These are phyloP conservation scores for Inonotus obliquus DNA, from an alignment of 1,284 basidiomycete species.

Conservation along the genomic window DNA sequence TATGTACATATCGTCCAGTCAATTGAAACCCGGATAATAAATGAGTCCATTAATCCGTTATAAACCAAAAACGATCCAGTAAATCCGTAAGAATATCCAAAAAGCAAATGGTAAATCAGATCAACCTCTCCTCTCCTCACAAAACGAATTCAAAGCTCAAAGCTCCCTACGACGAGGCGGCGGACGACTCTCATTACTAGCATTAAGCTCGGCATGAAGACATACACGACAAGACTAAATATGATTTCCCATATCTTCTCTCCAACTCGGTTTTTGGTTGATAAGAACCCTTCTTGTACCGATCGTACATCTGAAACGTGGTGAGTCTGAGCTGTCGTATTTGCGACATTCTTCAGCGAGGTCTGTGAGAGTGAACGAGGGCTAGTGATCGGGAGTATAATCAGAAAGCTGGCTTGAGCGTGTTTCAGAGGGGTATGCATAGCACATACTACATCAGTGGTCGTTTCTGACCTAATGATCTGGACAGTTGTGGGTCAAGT, in stretches of 20 bases:
- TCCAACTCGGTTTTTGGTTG: conserved; percentile 17
- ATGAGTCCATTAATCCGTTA: background rate
- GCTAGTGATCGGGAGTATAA: background rate
- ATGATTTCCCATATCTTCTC: conserved; percentile 17
- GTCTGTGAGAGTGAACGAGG: background rate
- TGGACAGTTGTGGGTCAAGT: background rate
- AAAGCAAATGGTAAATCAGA: too few relatives aligned
- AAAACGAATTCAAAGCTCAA: background rate
- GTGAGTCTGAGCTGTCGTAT: background rate
- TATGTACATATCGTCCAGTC: background rate
- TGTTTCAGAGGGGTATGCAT: too few relatives aligned
- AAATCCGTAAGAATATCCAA: background rate
- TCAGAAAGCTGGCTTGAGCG: background rate
- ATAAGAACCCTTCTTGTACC: conserved; percentile 14
- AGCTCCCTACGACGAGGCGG: background rate
- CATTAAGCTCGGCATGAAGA: background rate
- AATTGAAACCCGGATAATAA: background rate
- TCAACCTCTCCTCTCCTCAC: too few relatives aligned
- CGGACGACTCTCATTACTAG: background rate
- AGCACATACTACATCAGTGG: too few relatives aligned
- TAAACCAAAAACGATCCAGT: background rate
- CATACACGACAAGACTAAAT: conserved; percentile 5
- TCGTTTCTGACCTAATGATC: background rate
- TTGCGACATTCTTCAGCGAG: conserved; percentile 1
- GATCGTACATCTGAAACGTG: conserved; percentile 8